A percentile compares a stretch with the other conserved stretches of the same genome.
These are phyloP conservation scores for Bipolaris cookei DNA, from an alignment of 2,329 filamentous ascomycete genomes.

Conservation along the genomic window DNA sequence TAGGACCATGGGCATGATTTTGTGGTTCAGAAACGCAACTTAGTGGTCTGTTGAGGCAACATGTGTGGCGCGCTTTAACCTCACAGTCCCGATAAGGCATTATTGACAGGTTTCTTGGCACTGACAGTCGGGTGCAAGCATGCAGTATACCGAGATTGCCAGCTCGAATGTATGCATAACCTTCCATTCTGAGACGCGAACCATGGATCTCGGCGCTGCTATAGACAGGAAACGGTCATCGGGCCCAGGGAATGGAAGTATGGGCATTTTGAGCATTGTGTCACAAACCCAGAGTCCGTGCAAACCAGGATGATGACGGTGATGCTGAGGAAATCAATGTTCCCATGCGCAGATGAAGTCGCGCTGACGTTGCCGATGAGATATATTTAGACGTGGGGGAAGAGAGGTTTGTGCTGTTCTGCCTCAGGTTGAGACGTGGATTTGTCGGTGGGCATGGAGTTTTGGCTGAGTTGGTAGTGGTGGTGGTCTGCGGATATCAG, in stretches of 20 bases:
- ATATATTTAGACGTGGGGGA: constrained; percentile 13
- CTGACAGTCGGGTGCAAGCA: background rate
- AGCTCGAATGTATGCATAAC: background rate
- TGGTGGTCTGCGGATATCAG: background rate
- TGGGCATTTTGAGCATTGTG: background rate
- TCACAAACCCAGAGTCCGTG: background rate
- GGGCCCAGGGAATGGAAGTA: background rate
- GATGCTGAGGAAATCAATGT: background rate
- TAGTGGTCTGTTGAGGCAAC: background rate
- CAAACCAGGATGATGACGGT: background rate
- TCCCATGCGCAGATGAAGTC: background rate
- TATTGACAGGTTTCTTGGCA: constrained; percentile 9
- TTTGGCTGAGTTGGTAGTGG: background rate
- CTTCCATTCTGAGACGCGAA: constrained; percentile 8
- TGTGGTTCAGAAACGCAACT: background rate
- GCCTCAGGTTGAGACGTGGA: constrained; percentile 12
- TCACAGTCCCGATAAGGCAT: constrained; percentile 11
- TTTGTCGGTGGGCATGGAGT: background rate
- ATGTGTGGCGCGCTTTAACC: constrained; percentile 7
- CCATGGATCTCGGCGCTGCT: background rate
- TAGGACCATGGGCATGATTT: background rate
- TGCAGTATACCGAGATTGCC: background rate
- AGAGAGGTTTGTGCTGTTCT: constrained; percentile 3
- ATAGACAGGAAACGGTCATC: background rate
- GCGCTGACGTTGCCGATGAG: constrained; percentile 1